Conservation (phyloP, 2,329 filamentous ascomycete species). For the Fusarium sp. region DNA sequence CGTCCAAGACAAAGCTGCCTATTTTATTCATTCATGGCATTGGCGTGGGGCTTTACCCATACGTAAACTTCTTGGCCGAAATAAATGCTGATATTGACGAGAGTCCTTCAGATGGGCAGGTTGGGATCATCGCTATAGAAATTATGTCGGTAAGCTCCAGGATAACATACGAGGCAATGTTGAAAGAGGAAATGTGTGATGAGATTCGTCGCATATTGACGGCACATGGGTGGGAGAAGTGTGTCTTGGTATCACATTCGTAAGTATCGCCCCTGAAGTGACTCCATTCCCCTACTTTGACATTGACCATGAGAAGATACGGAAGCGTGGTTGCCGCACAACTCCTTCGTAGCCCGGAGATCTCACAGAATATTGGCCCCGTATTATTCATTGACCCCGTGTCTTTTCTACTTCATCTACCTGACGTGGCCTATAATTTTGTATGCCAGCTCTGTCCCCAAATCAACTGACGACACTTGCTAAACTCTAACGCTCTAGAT, state of each 20-base stretch:
- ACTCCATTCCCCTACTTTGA: not conserved
- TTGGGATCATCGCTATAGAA: slow-evolving; percentile 69
- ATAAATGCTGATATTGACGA: slow-evolving; percentile 55
- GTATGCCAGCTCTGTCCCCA: slow-evolving; percentile 14
- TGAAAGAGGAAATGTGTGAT: slow-evolving; percentile 59
- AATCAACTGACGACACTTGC: not conserved
- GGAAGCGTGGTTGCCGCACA: slow-evolving; percentile 67
- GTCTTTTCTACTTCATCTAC: slow-evolving; percentile 68
- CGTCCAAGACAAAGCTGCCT: slow-evolving; percentile 65
- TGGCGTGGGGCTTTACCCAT: slow-evolving; percentile 63
- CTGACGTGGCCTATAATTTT: slow-evolving; percentile 73
- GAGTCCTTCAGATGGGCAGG: slow-evolving; percentile 56
- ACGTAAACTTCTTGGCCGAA: slow-evolving; percentile 64
- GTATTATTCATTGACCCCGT: slow-evolving; percentile 70
- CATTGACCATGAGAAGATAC: slow-evolving; percentile 50
- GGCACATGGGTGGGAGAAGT: no score
- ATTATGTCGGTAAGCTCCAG: slow-evolving; percentile 69
- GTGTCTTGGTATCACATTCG: no score
- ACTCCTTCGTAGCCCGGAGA: slow-evolving; percentile 58
- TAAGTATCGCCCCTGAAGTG: slow-evolving; percentile 7
- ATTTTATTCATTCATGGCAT: slow-evolving; percentile 73
- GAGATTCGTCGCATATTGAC: slow-evolving; percentile 65
- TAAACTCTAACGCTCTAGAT: slow-evolving; percentile 45
- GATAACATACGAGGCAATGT: slow-evolving; percentile 62
- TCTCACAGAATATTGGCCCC: slow-evolving; percentile 54